These are phyloP conservation scores for Neopestalotiopsis rosae DNA, from an alignment of 2,329 filamentous ascomycete genomes.

Conservation along the genomic window DNA sequence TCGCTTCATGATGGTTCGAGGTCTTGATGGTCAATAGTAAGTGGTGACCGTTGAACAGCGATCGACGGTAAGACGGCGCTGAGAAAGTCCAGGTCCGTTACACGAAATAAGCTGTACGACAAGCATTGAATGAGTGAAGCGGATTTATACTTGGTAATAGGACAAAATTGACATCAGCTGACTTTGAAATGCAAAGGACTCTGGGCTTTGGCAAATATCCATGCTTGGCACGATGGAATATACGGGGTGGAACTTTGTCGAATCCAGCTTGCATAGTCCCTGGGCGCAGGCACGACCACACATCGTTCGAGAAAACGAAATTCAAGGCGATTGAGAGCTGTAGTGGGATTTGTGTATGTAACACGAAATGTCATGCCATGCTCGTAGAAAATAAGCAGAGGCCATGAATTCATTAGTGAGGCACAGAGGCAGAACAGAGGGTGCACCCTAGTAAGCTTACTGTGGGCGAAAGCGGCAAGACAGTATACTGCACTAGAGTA, in stretches of 20 bases:
- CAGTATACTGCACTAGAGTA: neutral
- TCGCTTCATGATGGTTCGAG: no score
- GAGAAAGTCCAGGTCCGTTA: no score
- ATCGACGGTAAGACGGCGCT: no score
- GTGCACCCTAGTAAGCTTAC: slow-evolving; percentile 1
- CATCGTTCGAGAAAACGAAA: neutral
- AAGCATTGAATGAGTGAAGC: neutral
- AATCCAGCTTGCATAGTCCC: neutral
- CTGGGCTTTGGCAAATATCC: neutral
- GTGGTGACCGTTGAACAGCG: no score
- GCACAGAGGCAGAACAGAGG: neutral
- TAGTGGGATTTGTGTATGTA: neutral
- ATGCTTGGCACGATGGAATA: neutral
- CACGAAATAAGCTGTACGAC: neutral
- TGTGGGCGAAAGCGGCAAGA: neutral
- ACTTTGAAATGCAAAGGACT: neutral
- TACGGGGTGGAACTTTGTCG: no score
- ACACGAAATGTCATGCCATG: neutral
- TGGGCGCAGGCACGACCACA: neutral
- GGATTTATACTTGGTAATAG: neutral
- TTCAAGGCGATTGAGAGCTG: neutral
- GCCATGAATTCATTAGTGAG: neutral
- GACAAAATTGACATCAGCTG: neutral
- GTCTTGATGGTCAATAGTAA: no score
- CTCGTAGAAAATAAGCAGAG: neutral